Base-by-base conservation (phyloP, 495 filamentous ascomycete species). In the Niebla homalea region DNA sequence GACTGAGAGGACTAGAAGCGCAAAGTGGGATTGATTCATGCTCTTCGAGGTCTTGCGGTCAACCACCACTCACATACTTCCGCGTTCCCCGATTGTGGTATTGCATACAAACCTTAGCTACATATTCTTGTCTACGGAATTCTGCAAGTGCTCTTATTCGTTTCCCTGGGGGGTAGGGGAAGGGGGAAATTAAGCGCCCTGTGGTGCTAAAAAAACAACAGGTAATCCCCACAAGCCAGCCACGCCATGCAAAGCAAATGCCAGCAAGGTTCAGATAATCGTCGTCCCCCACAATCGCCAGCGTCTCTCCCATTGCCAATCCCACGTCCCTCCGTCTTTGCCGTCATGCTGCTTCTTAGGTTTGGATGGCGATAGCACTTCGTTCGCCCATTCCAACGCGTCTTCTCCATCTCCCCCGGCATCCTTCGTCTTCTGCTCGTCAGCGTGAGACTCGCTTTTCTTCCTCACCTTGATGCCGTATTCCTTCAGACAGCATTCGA, bases 401-500 rank as follows among this genome's bases (percentile, higher is more conserved):
- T 32, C n/a, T 11, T 36, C 15, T 20, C 15, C 41, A 26, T n/a
- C n/a, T n/a, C n/a, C n/a, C n/a, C n/a, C n/a, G n/a, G n/a, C n/a
- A n/a, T 7, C 37, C n/a, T 35, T 46, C 60, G 70, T 66, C 5
- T 57, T 48, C 53, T 64, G 69, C 14, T 20, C 54, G 35, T 29
- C 45, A 8, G 26, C 14, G 7, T 39, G 36, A 7, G 39, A 7
- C 4, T 3, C 22, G 15, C 26, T 22, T 45, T 44, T 36, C 15
- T 44, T 46, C n/a, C 45, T 47, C 36, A 42, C 41, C 44, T 52
- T 56, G 5, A 78, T 63, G 1, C 76, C 76, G 50, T 77, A 79
- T 49, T 80, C 76, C 49, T 72, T 71, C 21, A 80, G 19, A 43
- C 60, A 64, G 40, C 67, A 64, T n/a, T 61, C 49, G 25, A 69